phyloP scores from a whole-genome alignment of 1,139 yeast species.

The Yamadazyma spencermartinsiae region DNA sequence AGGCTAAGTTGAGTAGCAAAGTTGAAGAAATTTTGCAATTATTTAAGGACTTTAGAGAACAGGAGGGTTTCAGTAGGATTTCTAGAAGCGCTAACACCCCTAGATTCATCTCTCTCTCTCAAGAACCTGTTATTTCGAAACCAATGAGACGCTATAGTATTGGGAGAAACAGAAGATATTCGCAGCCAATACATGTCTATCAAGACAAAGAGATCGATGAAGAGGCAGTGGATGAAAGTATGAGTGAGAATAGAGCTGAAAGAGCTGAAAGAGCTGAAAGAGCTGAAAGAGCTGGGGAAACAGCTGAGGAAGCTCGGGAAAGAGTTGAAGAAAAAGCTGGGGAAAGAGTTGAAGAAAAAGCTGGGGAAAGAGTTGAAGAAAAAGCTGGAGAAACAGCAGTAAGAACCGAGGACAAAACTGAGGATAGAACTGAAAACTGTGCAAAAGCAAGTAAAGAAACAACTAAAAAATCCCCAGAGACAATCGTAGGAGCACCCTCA shows the following conservation, averaged over 20 bases:
- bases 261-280: too few relatives aligned
- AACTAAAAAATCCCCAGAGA: neutral
- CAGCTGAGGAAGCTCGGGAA: too few relatives aligned
- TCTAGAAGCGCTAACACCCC: neutral
- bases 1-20: constrained; percentile 9
- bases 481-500: neutral
- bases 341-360: too few relatives aligned
- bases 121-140: neutral
- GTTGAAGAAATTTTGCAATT: constrained; percentile 12
- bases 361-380: too few relatives aligned
- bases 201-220: neutral
- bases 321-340: too few relatives aligned
- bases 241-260: neutral
- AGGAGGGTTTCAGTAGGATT: constrained; percentile 8
- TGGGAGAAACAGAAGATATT: neutral
- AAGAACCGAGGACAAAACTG: too few relatives aligned
- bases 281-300: too few relatives aligned
- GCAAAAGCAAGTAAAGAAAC: neutral
- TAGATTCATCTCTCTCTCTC: neutral
- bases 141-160: neutral
- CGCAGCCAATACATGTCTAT: neutral
- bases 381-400: too few relatives aligned
- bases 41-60: constrained; percentile 11
- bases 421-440: neutral
- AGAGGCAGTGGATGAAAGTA: neutral